These are phyloP conservation scores for Ogataea henricii DNA, from an alignment of 805 yeast genomes.

Conservation along the genomic window DNA sequence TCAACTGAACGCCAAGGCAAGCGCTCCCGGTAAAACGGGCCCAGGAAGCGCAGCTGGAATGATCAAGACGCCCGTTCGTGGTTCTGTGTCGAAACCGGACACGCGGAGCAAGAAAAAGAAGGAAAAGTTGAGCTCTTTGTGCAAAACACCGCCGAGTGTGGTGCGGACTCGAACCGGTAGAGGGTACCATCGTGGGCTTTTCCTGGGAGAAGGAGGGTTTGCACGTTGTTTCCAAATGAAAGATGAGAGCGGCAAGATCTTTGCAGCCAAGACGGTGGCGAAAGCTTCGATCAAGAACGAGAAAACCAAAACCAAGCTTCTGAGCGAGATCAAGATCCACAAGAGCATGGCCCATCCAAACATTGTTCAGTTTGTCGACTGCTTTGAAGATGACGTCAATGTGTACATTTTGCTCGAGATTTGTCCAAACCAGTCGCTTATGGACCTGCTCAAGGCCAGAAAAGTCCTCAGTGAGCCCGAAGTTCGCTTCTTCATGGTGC, in stretches of 20 bases:
- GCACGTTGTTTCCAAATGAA: conserved; percentile 98
- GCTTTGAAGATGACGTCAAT: conserved; percentile 94
- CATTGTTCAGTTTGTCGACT: conserved; percentile 89
- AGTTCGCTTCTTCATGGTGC: conserved; percentile 85
- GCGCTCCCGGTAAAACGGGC: conserved; percentile 12
- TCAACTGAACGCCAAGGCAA: conserved; percentile 50
- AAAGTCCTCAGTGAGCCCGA: conserved; percentile 89
- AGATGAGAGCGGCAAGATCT: conserved; percentile 82
- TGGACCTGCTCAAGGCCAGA: conserved; percentile 87
- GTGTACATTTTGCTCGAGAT: conserved; percentile 93
- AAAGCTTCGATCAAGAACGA: conserved; percentile 89
- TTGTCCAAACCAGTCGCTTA: conserved; percentile 91
- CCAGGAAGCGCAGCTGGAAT: conserved; percentile 10
- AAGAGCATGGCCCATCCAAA: conserved; percentile 86
- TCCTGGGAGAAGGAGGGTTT: conserved; percentile 97
- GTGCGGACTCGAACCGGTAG: conserved; percentile 85
- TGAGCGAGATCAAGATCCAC: conserved; percentile 95
- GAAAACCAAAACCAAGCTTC: conserved; percentile 81
- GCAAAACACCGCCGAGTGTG: conserved; percentile 95
- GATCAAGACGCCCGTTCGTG: conserved; percentile 43
- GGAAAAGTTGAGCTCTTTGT: conserved; percentile 85
- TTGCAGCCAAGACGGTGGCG: conserved; percentile 97
- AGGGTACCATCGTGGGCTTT: conserved; percentile 86
- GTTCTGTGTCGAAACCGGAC: conserved; percentile 36
- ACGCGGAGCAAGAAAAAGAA: conserved; percentile 62